These are phyloP conservation scores for Sergeia podlipaevii DNA, from an alignment of 208 protist genomes.

Conservation along the genomic window DNA sequence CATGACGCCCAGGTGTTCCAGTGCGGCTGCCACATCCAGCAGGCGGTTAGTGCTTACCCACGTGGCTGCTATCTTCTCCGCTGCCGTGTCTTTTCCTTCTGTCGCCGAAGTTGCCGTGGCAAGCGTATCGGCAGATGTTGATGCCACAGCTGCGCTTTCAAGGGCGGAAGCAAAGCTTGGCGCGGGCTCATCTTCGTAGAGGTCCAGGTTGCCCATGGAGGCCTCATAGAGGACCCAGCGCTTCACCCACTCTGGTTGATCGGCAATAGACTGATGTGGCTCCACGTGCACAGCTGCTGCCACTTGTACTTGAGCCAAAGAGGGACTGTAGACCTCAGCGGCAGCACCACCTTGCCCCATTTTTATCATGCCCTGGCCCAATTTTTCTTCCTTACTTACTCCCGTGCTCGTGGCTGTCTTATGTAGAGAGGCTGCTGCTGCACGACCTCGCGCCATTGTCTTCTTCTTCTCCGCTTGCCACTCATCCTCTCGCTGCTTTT, in stretches of 20 bases:
- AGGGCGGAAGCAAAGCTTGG: not conserved
- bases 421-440: too few relatives aligned
- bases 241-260: conserved; percentile 71
- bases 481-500: too few relatives aligned
- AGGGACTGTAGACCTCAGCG: not conserved
- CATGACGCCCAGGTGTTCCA: conserved; percentile 34
- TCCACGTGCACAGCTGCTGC: not conserved
- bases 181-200: conserved; percentile 17
- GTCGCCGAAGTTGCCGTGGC: not conserved
- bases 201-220: conserved; percentile 83
- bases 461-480: not conserved
- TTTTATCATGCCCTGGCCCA: too few relatives aligned
- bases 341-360: too few relatives aligned
- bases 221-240: conserved; percentile 83
- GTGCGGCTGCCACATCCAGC: conserved; percentile 18
- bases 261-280: not conserved
- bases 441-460: conserved; percentile 1
- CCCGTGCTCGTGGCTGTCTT: too few relatives aligned
- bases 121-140: not conserved
- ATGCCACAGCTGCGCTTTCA: not conserved
- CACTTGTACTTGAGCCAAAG: not conserved
- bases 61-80: conserved; percentile 1
- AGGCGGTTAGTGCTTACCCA: conserved; percentile 4
- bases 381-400: too few relatives aligned
- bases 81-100: not conserved